These are phyloP conservation scores for Heliamphora pulchella DNA, from an alignment of 179 eudicot species.

Conservation along the genomic window DNA sequence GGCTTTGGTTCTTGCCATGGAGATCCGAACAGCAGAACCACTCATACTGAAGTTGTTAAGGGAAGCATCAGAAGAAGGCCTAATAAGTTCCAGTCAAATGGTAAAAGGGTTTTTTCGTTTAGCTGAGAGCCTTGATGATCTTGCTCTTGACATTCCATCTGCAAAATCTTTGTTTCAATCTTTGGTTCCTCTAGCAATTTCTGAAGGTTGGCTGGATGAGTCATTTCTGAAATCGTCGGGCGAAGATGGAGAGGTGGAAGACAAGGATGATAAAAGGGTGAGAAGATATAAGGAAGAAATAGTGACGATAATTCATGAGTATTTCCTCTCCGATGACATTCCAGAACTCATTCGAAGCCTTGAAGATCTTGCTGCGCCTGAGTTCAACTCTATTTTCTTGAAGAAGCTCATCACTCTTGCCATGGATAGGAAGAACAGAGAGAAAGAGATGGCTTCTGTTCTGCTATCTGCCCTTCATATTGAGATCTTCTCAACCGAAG, in stretches of 20 bases:
- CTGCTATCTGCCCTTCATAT: slow-evolving; percentile 83
- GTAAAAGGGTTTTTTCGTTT: slow-evolving; percentile 76
- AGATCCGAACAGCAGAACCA: slow-evolving; percentile 57
- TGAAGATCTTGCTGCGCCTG: slow-evolving; percentile 70
- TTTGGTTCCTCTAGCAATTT: slow-evolving; percentile 57
- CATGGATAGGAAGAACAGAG: slow-evolving; percentile 88
- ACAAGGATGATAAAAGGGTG: slow-evolving; percentile 49
- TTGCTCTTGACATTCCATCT: slow-evolving; percentile 80
- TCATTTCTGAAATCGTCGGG: slow-evolving; percentile 35
- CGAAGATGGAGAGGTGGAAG: slow-evolving; percentile 37
- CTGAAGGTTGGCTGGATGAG: slow-evolving; percentile 91
- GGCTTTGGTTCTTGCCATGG: slow-evolving; percentile 87
- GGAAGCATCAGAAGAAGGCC: slow-evolving; percentile 84
- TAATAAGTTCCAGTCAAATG: slow-evolving; percentile 93
- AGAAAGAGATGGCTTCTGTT: slow-evolving; percentile 98
- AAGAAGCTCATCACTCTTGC: slow-evolving; percentile 87
- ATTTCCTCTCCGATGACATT: slow-evolving; percentile 92
- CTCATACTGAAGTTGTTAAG: slow-evolving; percentile 58
- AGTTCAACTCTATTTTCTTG: slow-evolving; percentile 65
- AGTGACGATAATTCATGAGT: slow-evolving; percentile 82
- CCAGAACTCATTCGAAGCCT: slow-evolving; percentile 86
- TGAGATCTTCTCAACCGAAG: slow-evolving; percentile 86
- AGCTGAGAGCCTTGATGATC: slow-evolving; percentile 88
- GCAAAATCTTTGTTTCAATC: slow-evolving; percentile 56
- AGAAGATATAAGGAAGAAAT: slow-evolving; percentile 68